phyloP scores from a whole-genome alignment of 257 asterid genomes.

The Lantana camara region DNA sequence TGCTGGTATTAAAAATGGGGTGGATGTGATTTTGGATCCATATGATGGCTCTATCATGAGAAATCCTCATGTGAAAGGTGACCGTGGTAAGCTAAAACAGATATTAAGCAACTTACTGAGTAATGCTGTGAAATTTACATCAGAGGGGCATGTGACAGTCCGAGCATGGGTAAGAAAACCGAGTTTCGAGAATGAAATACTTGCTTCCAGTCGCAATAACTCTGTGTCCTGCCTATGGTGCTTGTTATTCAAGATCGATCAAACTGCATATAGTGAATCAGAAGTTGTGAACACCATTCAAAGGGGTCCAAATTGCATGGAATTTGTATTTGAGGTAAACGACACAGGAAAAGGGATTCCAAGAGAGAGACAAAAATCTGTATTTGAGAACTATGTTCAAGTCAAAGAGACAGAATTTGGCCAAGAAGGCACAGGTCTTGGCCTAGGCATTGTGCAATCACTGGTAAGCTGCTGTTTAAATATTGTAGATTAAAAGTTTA shows the following conservation, averaged over 20 bases:
- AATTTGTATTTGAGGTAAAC: constrained; percentile 64
- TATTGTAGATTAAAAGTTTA: background rate
- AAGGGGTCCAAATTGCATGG: constrained; percentile 52
- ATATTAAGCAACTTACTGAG: constrained; percentile 65
- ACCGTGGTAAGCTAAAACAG: constrained; percentile 63
- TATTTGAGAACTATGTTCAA: constrained; percentile 83
- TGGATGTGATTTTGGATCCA: constrained; percentile 73
- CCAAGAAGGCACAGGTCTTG: constrained; percentile 76
- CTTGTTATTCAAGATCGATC: constrained; percentile 27
- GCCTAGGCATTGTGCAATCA: constrained; percentile 84
- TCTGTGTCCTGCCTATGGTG: constrained; percentile 34
- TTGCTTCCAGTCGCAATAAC: constrained; percentile 29
- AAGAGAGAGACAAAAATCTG: constrained; percentile 55
- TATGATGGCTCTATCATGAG: constrained; percentile 54
- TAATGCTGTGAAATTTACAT: constrained; percentile 81
- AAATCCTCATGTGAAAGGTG: constrained; percentile 55
- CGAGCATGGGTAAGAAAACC: constrained; percentile 67
- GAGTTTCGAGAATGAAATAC: constrained; percentile 36
- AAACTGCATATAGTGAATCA: constrained; percentile 22
- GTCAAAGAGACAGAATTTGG: constrained; percentile 55
- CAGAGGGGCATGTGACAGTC: constrained; percentile 63
- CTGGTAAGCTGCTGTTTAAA: constrained; percentile 43
- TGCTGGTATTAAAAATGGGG: constrained; percentile 60
- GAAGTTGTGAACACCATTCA: constrained; percentile 31
- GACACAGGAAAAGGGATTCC: constrained; percentile 88